Percentiles rank a stretch among this genome's conserved stretches.
These are phyloP conservation scores for Lathyrus sativus DNA, from an alignment of 306 rosid genomes.

Conservation along the genomic window DNA sequence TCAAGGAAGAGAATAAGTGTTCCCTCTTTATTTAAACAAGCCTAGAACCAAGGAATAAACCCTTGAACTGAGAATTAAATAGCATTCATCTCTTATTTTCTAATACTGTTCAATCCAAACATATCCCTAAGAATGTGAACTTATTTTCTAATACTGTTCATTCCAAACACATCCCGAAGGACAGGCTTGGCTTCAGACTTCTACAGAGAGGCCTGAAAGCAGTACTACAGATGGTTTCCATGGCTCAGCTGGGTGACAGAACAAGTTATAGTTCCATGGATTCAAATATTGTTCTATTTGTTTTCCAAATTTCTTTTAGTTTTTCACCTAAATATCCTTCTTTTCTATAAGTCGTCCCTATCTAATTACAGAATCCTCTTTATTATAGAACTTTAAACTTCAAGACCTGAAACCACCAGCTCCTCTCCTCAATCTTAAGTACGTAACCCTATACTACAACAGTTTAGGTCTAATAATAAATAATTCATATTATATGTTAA, in stretches of 20 bases:
- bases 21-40: too few species aligned
- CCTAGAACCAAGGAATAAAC: too few species aligned
- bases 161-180: too few species aligned
- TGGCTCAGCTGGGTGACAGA: not conserved
- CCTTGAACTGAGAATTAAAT: too few species aligned
- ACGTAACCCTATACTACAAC: not conserved
- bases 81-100: too few species aligned
- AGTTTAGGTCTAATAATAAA: not conserved
- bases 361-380: not conserved
- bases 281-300: not conserved
- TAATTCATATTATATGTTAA: not conserved
- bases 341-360: not conserved
- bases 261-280: not conserved
- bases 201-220: too few species aligned
- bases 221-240: not conserved
- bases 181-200: too few species aligned
- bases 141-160: too few species aligned
- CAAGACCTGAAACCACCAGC: not conserved
- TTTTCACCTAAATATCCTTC: not conserved
- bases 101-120: not conserved
- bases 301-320: not conserved
- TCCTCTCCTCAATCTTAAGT: not conserved
- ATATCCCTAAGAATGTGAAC: not conserved
- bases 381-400: not conserved
- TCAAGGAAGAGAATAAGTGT: too few species aligned